Base-by-base conservation (phyloP, 306 rosid genomes). In the Cucurbita maxima region DNA sequence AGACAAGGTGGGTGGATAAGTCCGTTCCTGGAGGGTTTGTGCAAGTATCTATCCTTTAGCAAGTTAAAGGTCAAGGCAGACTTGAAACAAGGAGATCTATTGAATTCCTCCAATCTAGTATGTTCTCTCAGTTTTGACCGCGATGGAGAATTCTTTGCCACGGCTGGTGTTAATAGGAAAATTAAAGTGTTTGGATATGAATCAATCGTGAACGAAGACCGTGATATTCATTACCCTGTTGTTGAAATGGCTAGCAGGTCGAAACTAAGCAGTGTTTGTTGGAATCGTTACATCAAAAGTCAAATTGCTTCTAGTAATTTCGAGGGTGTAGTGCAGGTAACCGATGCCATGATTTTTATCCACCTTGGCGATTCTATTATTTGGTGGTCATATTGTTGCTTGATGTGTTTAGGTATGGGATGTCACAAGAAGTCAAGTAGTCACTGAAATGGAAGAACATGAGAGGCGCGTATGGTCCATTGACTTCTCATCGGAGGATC, bases 271-370 rank as follows among this genome's bases (percentile, higher is more conserved):
- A 91, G 92, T 81, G 74, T 91, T 73, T 95, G 96, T 83, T 95
- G 99, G 99, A 95, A 95, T 76, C 80, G 91, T 71, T 95, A 95
- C 77, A 95, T 95, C 84, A 95, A 95, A 80, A 86, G 97, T 80
- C 99, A 95, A 84, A 89, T 91, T 76, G 99, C 99, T 83, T 95
- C 99, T 7, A 95, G 99, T 75, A 95, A 91, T 82, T 95, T 95
- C 74, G 99, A 95, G 86, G 99, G 97, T 60, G 89, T 85, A 60
- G 99, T 95, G 45, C 99, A 95, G 96, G 99, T 95, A 78, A 73
- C 77, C 78, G 80, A 72, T 64, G 59, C 69, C 20, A 51, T 58
- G 44, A 25, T 44, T 80, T 30, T 56, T 40, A 44, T 79, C 73
- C 76, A 76, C 51, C 19, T 45, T 20, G 76, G 30, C 11, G 79